Evolutionary conservation across 768 basidiomycete species (phyloP).

Genomic region (Serpula lacrymans): DNA sequence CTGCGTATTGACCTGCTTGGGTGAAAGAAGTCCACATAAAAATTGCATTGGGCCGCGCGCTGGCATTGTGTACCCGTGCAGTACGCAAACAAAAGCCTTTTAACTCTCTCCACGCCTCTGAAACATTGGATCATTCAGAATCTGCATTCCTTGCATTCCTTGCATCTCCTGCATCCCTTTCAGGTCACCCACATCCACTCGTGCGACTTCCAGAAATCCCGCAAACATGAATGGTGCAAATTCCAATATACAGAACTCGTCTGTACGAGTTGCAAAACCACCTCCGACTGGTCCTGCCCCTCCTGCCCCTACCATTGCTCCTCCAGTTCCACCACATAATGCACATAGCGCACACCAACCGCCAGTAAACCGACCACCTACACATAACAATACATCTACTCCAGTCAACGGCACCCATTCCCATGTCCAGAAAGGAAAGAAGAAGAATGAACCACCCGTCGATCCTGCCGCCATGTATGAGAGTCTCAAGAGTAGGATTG

Average conservation of each 20-base stretch:
- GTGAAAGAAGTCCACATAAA: no score
- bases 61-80: neutral
- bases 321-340: conserved; percentile 52
- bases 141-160: conserved; percentile 25
- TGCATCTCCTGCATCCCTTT: no score
- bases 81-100: conserved; percentile 4
- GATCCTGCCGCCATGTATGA: conserved; percentile 89
- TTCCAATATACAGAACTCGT: conserved; percentile 30
- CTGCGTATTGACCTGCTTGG: no score
- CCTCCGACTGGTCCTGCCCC: conserved; percentile 58
- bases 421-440: conserved; percentile 56
- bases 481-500: conserved; percentile 83
- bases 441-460: conserved; percentile 59
- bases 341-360: conserved; percentile 34
- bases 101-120: conserved; percentile 9
- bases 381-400: conserved; percentile 23
- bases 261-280: conserved; percentile 42
- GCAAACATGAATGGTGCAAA: conserved; percentile 48
- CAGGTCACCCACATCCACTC: conserved; percentile 17
- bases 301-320: conserved; percentile 56
- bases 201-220: conserved; percentile 19
- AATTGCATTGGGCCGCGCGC: no score
- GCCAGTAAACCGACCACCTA: conserved; percentile 29
- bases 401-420: conserved; percentile 25
- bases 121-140: conserved; percentile 21